Base-by-base conservation (phyloP, 164 flowering plant genomes). In the Chimonanthus salicifolius region DNA sequence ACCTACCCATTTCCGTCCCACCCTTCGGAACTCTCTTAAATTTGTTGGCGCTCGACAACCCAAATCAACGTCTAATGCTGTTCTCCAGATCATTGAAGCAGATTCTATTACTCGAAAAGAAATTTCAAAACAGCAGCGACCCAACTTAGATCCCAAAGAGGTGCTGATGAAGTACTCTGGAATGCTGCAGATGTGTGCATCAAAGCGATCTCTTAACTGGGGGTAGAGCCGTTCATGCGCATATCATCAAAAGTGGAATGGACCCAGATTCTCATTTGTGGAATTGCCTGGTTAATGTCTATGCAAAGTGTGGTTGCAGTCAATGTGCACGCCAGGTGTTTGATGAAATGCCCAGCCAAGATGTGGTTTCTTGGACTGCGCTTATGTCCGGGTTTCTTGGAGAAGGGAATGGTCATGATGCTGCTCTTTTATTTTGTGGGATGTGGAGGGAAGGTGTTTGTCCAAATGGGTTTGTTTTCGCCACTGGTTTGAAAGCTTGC, bases 331-430 rank as follows among this genome's bases (percentile, higher is more conserved):
- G 74, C 33, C 49, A 49, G 5, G 74, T 81, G 76, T 75, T 86
- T 62, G 83, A 78, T 46, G 51, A 70, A 58, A 83, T 86, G 83
- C 85, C 87, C 49, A 68, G 64, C 4, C 64, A 73, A 47, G 86
- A 87, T 80, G 87, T 85, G 68, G 88, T 86, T 13, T 82, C 88
- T 33, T 87, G 86, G 84, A 86, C 82, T 62, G 75, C 85, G 6
- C 50, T 87, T 9, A 81, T 86, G 67, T 48, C 83, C 1, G 87
- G 88, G n/a, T 81, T 69, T 60, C 81, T 85, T 16, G 75, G 60
- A n/a, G 70, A 77, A 74, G 88, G 89, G 7, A 43, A 71, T 64
- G 83, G 84, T 2, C 46, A 58, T 47, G 82, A 80, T 47, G 87
- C 78, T 18, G 45, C 78, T 67, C 13, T n/a, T 62, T 68, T 85